Evolutionary conservation across 441 rosid species (phyloP).

Genomic region (Euphorbia schlechtendalii): DNA sequence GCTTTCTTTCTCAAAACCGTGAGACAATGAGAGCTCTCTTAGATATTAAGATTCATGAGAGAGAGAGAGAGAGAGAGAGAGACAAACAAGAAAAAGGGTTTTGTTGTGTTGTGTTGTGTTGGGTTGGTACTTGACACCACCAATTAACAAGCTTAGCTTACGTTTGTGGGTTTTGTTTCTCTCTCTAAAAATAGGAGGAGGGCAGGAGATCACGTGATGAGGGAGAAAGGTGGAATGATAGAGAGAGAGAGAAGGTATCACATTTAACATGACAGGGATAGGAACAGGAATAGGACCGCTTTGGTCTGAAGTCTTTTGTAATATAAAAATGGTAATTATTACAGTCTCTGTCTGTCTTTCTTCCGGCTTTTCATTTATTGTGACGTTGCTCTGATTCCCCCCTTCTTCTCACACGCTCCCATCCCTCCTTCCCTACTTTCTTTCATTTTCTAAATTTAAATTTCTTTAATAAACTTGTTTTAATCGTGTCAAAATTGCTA

Average conservation of each 20-base stretch:
- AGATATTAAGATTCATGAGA: constrained; percentile 11
- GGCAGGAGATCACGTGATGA: constrained; percentile 49
- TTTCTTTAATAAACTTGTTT: not conserved
- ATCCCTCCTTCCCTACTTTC: too few species aligned
- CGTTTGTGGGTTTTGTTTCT: constrained; percentile 13
- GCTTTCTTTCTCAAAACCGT: constrained; percentile 9
- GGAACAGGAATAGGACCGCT: constrained; percentile 16
- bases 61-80: constrained; percentile 8
- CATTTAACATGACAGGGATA: constrained; percentile 14
- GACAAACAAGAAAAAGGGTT: not conserved
- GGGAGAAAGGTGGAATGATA: not conserved
- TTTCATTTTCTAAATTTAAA: too few species aligned
- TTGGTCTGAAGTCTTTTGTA: constrained; percentile 13
- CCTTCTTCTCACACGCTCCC: not conserved
- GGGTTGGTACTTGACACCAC: not conserved
- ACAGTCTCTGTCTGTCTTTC: not conserved
- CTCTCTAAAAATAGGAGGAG: constrained; percentile 13
- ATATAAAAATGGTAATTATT: not conserved
- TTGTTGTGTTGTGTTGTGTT: not conserved
- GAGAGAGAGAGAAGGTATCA: not conserved
- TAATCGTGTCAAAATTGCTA: not conserved
- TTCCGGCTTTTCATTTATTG: constrained; percentile 3
- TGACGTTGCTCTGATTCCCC: constrained; percentile 15
- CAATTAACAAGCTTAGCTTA: not conserved
- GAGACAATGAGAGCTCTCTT: constrained; percentile 1